These are phyloP conservation scores for Leccinum colubrinum DNA, from an alignment of 1,284 basidiomycete species.

Conservation along the genomic window DNA sequence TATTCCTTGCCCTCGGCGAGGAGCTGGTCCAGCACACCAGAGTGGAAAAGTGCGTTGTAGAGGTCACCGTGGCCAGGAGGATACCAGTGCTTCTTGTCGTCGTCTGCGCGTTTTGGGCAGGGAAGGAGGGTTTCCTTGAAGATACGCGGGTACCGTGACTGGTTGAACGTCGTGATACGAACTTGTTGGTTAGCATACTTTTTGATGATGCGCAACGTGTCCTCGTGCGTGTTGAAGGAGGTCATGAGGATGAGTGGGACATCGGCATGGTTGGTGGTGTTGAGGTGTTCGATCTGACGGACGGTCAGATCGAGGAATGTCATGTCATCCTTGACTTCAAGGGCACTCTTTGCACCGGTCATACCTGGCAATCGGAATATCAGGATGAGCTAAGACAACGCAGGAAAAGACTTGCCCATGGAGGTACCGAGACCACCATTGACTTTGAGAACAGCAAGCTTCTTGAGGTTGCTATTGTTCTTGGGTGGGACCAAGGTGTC, in stretches of 20 bases:
- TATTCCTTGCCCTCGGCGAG: conserved; percentile 97
- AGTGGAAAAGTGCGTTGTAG: conserved; percentile 93
- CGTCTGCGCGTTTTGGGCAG: conserved; percentile 81
- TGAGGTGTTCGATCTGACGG: conserved; percentile 92
- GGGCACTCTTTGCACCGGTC: conserved; percentile 91
- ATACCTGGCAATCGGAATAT: conserved; percentile 53
- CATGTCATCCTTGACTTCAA: conserved; percentile 97
- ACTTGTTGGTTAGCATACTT: conserved; percentile 99
- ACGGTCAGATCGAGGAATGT: conserved; percentile 98
- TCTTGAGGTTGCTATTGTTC: conserved; percentile 78
- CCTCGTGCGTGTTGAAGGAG: conserved; percentile 99
- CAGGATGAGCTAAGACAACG: background rate
- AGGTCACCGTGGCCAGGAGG: conserved; percentile 99
- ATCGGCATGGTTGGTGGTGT: conserved; percentile 71
- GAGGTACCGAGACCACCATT: conserved; percentile 99
- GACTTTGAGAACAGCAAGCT: conserved; percentile 98
- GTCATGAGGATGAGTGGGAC: conserved; percentile 99
- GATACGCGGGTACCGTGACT: conserved; percentile 97
- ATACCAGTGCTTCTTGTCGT: conserved; percentile 98
- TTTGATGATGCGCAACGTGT: conserved; percentile 97
- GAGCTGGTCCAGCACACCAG: conserved; percentile 94
- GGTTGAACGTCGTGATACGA: conserved; percentile 95
- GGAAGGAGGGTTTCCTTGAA: conserved; percentile 94
- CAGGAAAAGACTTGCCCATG: conserved; percentile 64
- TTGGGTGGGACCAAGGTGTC: conserved; percentile 62